A percentile compares a stretch with the other conserved stretches of the same genome.
Evolutionary conservation across 345 rosid species (phyloP).

Genomic region (Dipteronia sinensis): DNA sequence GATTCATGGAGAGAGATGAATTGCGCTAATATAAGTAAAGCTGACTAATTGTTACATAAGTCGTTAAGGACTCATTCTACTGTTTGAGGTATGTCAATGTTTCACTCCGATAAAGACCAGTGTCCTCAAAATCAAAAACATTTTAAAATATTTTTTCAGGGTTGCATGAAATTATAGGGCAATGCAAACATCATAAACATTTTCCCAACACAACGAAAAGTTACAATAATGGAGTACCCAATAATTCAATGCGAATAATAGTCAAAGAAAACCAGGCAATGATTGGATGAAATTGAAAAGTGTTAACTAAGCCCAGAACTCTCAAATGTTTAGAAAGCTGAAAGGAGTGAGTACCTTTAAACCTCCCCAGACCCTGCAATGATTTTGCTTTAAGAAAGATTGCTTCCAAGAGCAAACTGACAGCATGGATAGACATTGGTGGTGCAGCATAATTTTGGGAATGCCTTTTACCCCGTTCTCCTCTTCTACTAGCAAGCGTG

Average conservation of each 20-base stretch:
- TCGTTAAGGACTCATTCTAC: background rate
- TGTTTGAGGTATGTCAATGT: background rate
- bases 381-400: conserved; percentile 79
- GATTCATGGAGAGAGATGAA: background rate
- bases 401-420: conserved; percentile 78
- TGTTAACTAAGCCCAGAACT: background rate
- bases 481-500: conserved; percentile 46
- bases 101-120: background rate
- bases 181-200: background rate
- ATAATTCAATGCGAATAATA: background rate
- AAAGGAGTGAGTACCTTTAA: conserved; percentile 50
- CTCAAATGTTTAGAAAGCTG: background rate
- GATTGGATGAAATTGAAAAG: background rate
- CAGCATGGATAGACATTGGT: conserved; percentile 71
- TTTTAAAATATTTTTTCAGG: background rate
- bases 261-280: background rate
- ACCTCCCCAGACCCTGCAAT: conserved; percentile 69
- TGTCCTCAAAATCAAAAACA: background rate
- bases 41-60: background rate
- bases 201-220: background rate
- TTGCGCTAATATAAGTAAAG: background rate
- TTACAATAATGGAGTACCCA: background rate
- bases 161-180: background rate
- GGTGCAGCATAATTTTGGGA: conserved; percentile 47
- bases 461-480: conserved; percentile 49